A percentile compares a stretch with the other conserved stretches of the same genome.
These are phyloP conservation scores for Dendrocalamus sinicus DNA, from an alignment of 176 grass and related monocot genomes.

Conservation along the genomic window DNA sequence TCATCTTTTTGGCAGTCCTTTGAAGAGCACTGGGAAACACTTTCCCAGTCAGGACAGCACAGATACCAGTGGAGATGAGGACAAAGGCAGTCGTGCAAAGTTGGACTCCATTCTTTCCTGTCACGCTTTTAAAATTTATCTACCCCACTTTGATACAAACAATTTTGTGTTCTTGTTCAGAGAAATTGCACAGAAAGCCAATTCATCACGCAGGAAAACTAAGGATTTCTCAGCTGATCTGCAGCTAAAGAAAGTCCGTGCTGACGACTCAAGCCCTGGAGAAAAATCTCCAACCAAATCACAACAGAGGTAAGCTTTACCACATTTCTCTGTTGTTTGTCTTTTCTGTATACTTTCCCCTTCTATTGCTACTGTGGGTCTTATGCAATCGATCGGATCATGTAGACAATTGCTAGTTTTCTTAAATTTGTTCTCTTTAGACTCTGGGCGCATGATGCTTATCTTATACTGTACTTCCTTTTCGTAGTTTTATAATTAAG, in stretches of 20 bases:
- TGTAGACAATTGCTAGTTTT: slow-evolving; percentile 5
- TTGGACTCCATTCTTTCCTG: slow-evolving; percentile 43
- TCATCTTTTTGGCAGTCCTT: slow-evolving; percentile 49
- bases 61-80: slow-evolving; percentile 61
- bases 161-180: slow-evolving; percentile 31
- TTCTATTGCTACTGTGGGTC: too few relatives aligned
- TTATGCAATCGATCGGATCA: too few relatives aligned
- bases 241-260: slow-evolving; percentile 33
- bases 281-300: slow-evolving; percentile 48
- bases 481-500: not conserved
- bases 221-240: slow-evolving; percentile 51
- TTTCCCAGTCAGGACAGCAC: slow-evolving; percentile 34
- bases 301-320: slow-evolving; percentile 42
- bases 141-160: not conserved
- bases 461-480: not conserved
- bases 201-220: slow-evolving; percentile 61
- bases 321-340: slow-evolving; percentile 3
- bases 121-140: not conserved
- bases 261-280: slow-evolving; percentile 42
- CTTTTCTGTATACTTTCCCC: too few relatives aligned
- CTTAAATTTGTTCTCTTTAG: not conserved
- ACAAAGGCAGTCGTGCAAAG: slow-evolving; percentile 62
- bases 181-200: slow-evolving; percentile 46
- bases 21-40: slow-evolving; percentile 58
- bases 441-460: not conserved